Conservation (phyloP, 805 yeast genomes). For the Cyberlindnera misumaiensis region DNA sequence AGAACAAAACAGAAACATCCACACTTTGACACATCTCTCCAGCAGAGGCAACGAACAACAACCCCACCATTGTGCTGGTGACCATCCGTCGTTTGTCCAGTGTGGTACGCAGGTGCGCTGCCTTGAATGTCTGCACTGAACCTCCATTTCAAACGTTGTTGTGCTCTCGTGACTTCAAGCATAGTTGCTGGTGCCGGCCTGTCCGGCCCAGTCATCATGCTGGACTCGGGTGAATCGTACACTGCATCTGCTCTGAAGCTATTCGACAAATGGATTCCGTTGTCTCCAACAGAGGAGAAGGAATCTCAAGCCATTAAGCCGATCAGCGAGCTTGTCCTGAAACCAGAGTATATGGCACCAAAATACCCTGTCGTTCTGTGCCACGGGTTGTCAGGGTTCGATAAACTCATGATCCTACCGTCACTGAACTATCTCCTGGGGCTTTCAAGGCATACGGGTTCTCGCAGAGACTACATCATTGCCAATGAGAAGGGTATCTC, state of each 20-base stretch:
- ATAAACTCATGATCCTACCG: slow-evolving; percentile 41
- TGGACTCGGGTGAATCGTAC: neutral
- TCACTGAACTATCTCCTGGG: slow-evolving; percentile 27
- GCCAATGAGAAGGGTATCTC: slow-evolving; percentile 30
- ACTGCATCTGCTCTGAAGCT: slow-evolving; percentile 1
- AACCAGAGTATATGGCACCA: slow-evolving; percentile 47
- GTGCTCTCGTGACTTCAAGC: neutral
- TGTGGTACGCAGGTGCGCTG: too few species aligned
- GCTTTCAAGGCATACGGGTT: slow-evolving; percentile 10
- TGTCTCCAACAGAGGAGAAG: slow-evolving; percentile 6
- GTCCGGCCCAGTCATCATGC: neutral
- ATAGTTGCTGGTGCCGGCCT: neutral
- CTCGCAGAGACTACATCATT: slow-evolving; percentile 13
- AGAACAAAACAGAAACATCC: too few species aligned
- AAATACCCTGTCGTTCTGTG: slow-evolving; percentile 72
- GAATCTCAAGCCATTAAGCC: slow-evolving; percentile 2
- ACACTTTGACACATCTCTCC: too few species aligned
- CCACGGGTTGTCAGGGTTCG: slow-evolving; percentile 86
- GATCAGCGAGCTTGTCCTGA: slow-evolving; percentile 14
- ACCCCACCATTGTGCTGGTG: too few species aligned
- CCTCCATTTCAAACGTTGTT: neutral
- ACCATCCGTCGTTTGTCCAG: too few species aligned
- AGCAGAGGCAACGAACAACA: too few species aligned
- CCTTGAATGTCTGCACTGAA: too few species aligned
- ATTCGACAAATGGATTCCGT: slow-evolving; percentile 5